A percentile compares a stretch with the other conserved stretches of the same genome.
These are phyloP conservation scores for Misopates orontium DNA, from an alignment of 257 asterid species.

Conservation along the genomic window DNA sequence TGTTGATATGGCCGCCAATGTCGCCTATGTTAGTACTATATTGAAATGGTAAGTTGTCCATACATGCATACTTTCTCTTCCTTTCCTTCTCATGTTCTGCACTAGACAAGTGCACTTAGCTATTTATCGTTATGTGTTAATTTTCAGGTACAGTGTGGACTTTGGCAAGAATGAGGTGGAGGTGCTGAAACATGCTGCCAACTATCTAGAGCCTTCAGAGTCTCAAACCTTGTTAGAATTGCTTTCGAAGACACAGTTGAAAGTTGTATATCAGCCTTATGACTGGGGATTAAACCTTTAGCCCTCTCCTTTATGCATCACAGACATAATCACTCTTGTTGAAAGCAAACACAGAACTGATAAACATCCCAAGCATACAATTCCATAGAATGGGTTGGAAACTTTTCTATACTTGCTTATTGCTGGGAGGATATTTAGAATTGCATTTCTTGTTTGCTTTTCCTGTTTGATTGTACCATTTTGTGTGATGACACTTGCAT, in stretches of 20 bases:
- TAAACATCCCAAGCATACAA: no score
- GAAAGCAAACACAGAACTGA: background rate
- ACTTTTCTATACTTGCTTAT: no score
- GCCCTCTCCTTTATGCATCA: background rate
- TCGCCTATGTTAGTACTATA: slow-evolving; percentile 54
- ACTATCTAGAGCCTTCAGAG: slow-evolving; percentile 54
- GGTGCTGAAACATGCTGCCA: slow-evolving; percentile 82
- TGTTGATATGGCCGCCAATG: slow-evolving; percentile 54
- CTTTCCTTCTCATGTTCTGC: background rate
- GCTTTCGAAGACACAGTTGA: slow-evolving; percentile 59
- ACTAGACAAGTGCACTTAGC: background rate
- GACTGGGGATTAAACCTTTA: slow-evolving; percentile 82
- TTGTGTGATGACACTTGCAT: no score
- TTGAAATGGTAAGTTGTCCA: slow-evolving; percentile 58
- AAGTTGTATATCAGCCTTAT: slow-evolving; percentile 60
- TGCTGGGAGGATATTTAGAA: no score
- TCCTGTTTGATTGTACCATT: no score
- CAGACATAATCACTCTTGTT: background rate
- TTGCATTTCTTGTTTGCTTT: no score
- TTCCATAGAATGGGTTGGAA: no score
- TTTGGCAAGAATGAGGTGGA: slow-evolving; percentile 79
- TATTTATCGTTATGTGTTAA: no score
- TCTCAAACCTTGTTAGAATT: slow-evolving; percentile 64
- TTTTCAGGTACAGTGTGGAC: slow-evolving; percentile 72
- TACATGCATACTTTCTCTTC: background rate